These are phyloP conservation scores for Halophytophthora polymorphica DNA, from an alignment of 352 stramenopile genomes.

Conservation along the genomic window DNA sequence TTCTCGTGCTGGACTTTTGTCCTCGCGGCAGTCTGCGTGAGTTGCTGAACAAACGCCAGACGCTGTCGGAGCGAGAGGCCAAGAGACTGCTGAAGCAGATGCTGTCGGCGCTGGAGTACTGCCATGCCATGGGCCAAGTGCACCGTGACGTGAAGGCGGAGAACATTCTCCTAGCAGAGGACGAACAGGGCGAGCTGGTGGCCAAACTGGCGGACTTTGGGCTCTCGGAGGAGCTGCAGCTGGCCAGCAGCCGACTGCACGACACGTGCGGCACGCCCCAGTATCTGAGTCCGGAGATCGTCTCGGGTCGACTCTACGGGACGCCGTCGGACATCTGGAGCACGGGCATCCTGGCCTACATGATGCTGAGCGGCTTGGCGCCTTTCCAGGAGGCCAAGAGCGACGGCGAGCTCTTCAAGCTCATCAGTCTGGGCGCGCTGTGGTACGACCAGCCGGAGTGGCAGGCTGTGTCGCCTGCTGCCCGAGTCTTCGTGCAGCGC, in stretches of 20 bases:
- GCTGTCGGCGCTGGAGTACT: conserved; percentile 78
- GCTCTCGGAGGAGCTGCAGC: conserved; percentile 87
- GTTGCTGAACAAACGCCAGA: conserved; percentile 55
- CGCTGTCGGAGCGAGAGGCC: conserved; percentile 64
- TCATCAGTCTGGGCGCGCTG: conserved; percentile 89
- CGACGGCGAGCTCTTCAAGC: conserved; percentile 56
- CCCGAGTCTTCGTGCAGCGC: conserved; percentile 83
- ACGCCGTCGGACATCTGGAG: conserved; percentile 94
- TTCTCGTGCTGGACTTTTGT: conserved; percentile 87
- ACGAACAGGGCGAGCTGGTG: conserved; percentile 69
- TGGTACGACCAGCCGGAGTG: conserved; percentile 91
- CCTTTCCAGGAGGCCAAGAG: conserved; percentile 57
- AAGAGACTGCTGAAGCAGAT: conserved; percentile 77
- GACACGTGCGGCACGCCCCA: conserved; percentile 95
- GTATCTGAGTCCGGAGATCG: conserved; percentile 96
- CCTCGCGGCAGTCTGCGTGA: conserved; percentile 78
- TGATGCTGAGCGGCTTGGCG: conserved; percentile 64
- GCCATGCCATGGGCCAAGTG: conserved; percentile 87
- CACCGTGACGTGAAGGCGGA: conserved; percentile 86
- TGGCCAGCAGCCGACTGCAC: conserved; percentile 82
- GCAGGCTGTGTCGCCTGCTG: conserved; percentile 67
- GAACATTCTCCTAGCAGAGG: conserved; percentile 79
- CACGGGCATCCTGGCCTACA: conserved; percentile 95
- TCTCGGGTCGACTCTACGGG: conserved; percentile 88
- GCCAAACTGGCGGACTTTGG: conserved; percentile 93